Conservation (phyloP, 805 yeast genomes). For the Dipodascus albidus region DNA sequence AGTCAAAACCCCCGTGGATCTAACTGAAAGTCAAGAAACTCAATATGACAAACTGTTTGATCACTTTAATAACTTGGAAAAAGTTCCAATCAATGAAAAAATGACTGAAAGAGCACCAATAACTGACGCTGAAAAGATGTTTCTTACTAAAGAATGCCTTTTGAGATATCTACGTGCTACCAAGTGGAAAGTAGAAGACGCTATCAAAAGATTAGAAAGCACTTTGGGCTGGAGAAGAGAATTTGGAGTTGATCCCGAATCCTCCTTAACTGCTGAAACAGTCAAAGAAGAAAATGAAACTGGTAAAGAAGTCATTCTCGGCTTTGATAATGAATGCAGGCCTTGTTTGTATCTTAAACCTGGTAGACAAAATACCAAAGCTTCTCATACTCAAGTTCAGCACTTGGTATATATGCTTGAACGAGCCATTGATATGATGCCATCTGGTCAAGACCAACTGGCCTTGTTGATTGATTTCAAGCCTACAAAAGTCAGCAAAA, state of each 20-base stretch:
- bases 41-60: constrained; percentile 53
- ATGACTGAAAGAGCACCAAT: constrained; percentile 28
- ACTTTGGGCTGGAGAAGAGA: constrained; percentile 91
- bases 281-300: constrained; percentile 63
- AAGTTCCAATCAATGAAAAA: constrained; percentile 29
- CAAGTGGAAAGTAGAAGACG: constrained; percentile 69
- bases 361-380: constrained; percentile 91
- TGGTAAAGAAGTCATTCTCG: constrained; percentile 86
- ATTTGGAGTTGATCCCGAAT: constrained; percentile 53
- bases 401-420: constrained; percentile 90
- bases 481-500: constrained; percentile 42
- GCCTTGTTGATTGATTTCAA: constrained; percentile 90
- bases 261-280: constrained; percentile 23
- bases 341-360: constrained; percentile 90
- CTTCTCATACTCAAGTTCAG: constrained; percentile 87
- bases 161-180: constrained; percentile 87
- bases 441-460: constrained; percentile 88
- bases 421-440: constrained; percentile 88
- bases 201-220: constrained; percentile 60
- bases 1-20: constrained; percentile 37
- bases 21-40: constrained; percentile 43
- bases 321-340: constrained; percentile 79
- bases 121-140: constrained; percentile 57
- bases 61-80: constrained; percentile 46
- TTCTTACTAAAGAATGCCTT: constrained; percentile 90